Evolutionary conservation across 1,284 basidiomycete species (phyloP).

Genomic region (Malassezia yamatoensis): DNA sequence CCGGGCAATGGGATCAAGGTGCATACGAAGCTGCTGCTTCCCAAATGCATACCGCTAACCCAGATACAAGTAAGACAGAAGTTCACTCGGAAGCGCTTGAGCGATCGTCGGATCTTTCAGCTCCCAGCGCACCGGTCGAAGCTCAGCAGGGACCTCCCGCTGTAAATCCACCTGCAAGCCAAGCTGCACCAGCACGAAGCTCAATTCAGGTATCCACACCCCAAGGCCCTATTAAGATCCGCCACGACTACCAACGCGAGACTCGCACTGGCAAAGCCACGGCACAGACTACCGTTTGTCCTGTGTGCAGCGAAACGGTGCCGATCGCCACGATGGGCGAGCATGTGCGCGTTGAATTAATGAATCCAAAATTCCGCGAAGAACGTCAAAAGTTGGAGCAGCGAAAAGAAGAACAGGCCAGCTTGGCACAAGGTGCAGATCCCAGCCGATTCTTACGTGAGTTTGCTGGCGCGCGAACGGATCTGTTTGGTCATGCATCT

Average conservation of each 20-base stretch:
- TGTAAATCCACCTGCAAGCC: conserved; percentile 3
- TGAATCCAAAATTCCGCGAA: conserved; percentile 65
- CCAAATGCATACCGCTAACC: conserved; percentile 5
- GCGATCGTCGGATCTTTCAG: background rate
- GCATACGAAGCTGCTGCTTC: conserved; percentile 46
- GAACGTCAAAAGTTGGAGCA: conserved; percentile 39
- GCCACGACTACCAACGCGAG: conserved; percentile 80
- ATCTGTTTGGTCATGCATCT: conserved; percentile 28
- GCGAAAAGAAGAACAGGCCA: conserved; percentile 39
- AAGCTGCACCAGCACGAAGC: background rate
- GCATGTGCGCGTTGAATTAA: conserved; percentile 93
- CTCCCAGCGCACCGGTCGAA: background rate
- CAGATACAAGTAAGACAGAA: conserved; percentile 55
- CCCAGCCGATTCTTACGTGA: conserved; percentile 35
- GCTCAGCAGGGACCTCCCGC: background rate
- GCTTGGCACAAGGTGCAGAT: conserved; percentile 38
- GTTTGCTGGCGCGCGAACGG: conserved; percentile 35
- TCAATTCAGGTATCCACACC: background rate
- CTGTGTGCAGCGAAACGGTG: conserved; percentile 85
- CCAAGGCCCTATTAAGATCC: conserved; percentile 54
- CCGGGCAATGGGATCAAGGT: conserved; percentile 51
- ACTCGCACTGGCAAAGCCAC: conserved; percentile 20
- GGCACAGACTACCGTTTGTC: conserved; percentile 60
- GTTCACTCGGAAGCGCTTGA: conserved; percentile 51
- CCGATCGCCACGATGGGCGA: conserved; percentile 88